Base-by-base conservation (phyloP, 2,329 filamentous ascomycete genomes). In the Cercospora janseana region DNA sequence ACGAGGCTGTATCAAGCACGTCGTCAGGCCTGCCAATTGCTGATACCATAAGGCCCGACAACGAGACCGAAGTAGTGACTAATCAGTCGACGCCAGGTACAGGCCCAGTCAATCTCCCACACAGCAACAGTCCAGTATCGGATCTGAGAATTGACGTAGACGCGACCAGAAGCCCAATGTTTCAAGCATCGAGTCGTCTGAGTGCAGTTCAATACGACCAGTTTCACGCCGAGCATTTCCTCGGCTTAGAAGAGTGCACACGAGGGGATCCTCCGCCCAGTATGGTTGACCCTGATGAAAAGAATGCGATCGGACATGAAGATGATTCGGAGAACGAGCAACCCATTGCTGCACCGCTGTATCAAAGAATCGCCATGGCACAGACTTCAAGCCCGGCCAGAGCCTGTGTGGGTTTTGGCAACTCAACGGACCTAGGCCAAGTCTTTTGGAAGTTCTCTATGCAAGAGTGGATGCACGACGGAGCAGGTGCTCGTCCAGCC, bases 391-490 rank as follows among this genome's bases (percentile, higher is more conserved):
- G 49, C 27, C 54, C 56, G 16, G 29, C 24, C 34, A 32, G 46
- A 13, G 26, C 24, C 16, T 42, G 32, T 28, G 23, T 50, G 27
- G 50, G 45, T 16, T 51, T 46, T 6, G 46, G 34, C 4, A 26
- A 43, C 27, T 34, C 37, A 26, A 35, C 34, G 12, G 55, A 57
- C 28, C 49, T 56, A 16, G 52, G 50, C 34, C 49, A 49, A 4
- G 23, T 51, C 8, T 59, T 59, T 24, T 62, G 55, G 57, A 38
- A 31, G 28, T 37, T 35, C 18, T 28, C 49, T 12, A 28, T 56
- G 16, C 37, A 51, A 29, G 38, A 45, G 15, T 49, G 46, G 51
- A 40, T 49, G 20, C 28, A 43, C 10, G 29, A 49, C 13, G 31
- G 34, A 26, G 21, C 10, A 13, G 23, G 29, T 15, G 32, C 32